phyloP scores from a whole-genome alignment of 495 filamentous ascomycete genomes.

The Talaromyces borbonicus region DNA sequence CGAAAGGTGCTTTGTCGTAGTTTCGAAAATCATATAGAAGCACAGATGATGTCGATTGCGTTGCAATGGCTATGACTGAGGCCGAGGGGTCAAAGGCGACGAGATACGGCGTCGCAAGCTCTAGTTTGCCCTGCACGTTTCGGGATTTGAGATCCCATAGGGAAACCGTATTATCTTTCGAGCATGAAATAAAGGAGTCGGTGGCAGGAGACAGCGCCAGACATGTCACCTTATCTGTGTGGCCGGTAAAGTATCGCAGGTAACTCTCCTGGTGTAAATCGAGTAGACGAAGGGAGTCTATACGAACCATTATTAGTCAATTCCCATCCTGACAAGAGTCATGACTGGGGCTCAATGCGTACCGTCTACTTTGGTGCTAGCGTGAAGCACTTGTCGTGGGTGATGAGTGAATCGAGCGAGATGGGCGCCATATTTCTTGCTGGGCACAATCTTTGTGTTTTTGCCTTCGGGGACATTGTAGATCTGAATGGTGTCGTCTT shows the following conservation, averaged over 20 bases:
- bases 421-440: constrained; percentile 91
- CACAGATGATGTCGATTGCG: constrained; percentile 62
- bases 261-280: constrained; percentile 92
- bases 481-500: constrained; percentile 88
- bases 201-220: constrained; percentile 53
- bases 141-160: constrained; percentile 75
- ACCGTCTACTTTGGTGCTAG: constrained; percentile 83
- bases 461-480: constrained; percentile 88
- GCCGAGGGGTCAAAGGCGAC: constrained; percentile 83
- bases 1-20: constrained; percentile 82
- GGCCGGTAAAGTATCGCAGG: constrained; percentile 88
- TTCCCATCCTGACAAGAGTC: neutral
- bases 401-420: constrained; percentile 91
- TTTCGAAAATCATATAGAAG: constrained; percentile 90
- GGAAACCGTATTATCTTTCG: constrained; percentile 75
- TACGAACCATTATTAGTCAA: neutral
- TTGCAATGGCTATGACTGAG: constrained; percentile 82
- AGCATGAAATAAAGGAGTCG: constrained; percentile 87
- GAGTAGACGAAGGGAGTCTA: constrained; percentile 79
- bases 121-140: constrained; percentile 64
- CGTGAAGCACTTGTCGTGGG: constrained; percentile 79
- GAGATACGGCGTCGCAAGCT: constrained; percentile 67
- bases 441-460: constrained; percentile 68
- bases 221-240: constrained; percentile 71
- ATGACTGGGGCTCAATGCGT: constrained; percentile 13